phyloP scores from a whole-genome alignment of 345 rosid genomes.

The Brassica carinata region DNA sequence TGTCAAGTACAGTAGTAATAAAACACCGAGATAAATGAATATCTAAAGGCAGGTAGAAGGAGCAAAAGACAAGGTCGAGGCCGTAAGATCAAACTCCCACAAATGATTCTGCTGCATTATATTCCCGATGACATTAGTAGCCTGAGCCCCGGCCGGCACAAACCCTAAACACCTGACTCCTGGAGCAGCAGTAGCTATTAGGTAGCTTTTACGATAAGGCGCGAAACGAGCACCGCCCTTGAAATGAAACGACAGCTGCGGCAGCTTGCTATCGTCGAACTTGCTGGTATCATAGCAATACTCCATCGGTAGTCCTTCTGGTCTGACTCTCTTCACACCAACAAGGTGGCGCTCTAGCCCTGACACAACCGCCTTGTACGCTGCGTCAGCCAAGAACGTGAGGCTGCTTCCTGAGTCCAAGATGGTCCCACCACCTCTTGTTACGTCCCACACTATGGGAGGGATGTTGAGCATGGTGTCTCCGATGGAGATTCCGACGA shows the following conservation, averaged over 20 bases:
- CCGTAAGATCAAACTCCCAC: slow-evolving; percentile 59
- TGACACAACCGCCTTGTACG: slow-evolving; percentile 47
- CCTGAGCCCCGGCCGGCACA: slow-evolving; percentile 37
- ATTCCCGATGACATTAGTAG: slow-evolving; percentile 46
- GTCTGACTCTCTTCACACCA: slow-evolving; percentile 31
- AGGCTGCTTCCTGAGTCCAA: slow-evolving; percentile 65
- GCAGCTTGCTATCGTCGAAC: slow-evolving; percentile 42
- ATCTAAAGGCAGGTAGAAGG: slow-evolving; percentile 56
- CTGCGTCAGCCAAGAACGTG: slow-evolving; percentile 43
- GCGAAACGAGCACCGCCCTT: slow-evolving; percentile 53
- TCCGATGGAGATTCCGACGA: slow-evolving; percentile 52
- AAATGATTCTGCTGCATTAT: slow-evolving; percentile 69
- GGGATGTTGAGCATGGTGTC: slow-evolving; percentile 50
- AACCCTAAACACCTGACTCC: slow-evolving; percentile 54
- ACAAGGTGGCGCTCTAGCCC: slow-evolving; percentile 39
- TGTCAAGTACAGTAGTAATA: slow-evolving; percentile 9
- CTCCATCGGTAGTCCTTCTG: slow-evolving; percentile 47
- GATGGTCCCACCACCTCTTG: slow-evolving; percentile 48
- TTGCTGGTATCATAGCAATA: slow-evolving; percentile 48
- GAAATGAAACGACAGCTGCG: slow-evolving; percentile 51
- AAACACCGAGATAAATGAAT: not conserved
- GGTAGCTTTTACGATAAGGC: slow-evolving; percentile 56
- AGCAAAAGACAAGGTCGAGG: slow-evolving; percentile 50
- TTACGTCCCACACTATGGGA: slow-evolving; percentile 47
- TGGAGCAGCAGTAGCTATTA: slow-evolving; percentile 42